Evolutionary conservation across 108 stramenopile genomes (phyloP), one percentile per base, ranked within the genome.

Genomic region (Pelagomonas calceolata): DNA sequence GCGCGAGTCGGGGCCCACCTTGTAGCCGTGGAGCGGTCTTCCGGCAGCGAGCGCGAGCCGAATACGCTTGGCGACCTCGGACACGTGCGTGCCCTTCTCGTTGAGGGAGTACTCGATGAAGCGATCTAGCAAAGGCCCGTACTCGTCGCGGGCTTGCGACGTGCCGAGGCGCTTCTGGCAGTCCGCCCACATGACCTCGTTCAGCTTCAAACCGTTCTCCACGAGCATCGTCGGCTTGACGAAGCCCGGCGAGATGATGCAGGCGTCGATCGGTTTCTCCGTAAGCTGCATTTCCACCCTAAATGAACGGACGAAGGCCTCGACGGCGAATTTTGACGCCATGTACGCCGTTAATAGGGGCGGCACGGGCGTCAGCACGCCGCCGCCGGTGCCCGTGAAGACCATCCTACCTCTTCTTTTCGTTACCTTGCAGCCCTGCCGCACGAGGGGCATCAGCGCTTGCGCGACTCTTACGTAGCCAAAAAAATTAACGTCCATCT

Each of bases 161-260:
- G 46, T 64, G 37, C 75, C 76, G 44, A 35, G 21, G 32, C 39
- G 33, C 16, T 16, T 44, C 66, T 77, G 65, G 67, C 80, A 81
- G 4, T 35, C 43, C 33, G 73, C 43, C 78, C 78, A 82, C 78
- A 79, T 82, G 33, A 68, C 70, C 9, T 67, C 71, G 34, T 75
- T 73, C 45, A 82, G 39, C 44, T 76, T 73, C 60, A 36, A 51
- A 14, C 81, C 81, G 64, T 82, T 73, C 65, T 64, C 78, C 72
- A 79, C 71, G 68, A 82, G 76, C 78, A 76, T 69, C 3, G 81
- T 82, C 9, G 81, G 81, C 67, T 82, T 82, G 70, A 82, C 81
- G 72, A 79, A 73, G 29, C 64, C 73, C 39, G 73, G 66, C 32
- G 77, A 4, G 45, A 68, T 46, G 30, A 82, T 67, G 26, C 36